Percentiles rank a stretch among this genome's conserved stretches.
Evolutionary conservation across 805 yeast species (phyloP).

Genomic region (Ogataea glucozyma): DNA sequence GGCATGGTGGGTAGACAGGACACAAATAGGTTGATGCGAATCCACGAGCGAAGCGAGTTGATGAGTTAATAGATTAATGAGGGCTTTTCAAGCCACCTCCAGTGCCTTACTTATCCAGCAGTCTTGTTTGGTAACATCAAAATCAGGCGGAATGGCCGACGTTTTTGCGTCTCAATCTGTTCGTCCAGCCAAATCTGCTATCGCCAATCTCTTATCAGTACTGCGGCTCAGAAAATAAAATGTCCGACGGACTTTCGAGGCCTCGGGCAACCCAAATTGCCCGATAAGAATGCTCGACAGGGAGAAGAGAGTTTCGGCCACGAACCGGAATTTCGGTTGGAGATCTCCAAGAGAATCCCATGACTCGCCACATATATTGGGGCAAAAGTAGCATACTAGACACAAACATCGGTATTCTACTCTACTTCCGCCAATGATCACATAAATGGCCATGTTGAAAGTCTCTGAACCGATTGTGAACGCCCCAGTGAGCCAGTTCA

Average conservation of each 20-base stretch:
- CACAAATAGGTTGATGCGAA: no score
- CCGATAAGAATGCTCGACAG: background rate
- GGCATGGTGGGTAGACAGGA: no score
- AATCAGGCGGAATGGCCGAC: no score
- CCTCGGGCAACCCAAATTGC: conserved; percentile 1
- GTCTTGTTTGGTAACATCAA: no score
- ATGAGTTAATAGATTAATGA: no score
- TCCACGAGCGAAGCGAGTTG: no score
- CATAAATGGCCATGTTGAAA: conserved; percentile 3
- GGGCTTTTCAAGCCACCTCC: no score
- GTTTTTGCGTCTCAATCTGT: background rate
- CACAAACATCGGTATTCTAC: no score
- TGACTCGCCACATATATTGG: no score
- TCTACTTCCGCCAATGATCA: no score
- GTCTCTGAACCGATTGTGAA: conserved; percentile 1
- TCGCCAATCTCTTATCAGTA: conserved; percentile 4
- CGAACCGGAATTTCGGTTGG: background rate
- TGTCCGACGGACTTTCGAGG: conserved; percentile 6
- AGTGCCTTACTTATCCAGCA: no score
- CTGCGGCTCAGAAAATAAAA: conserved; percentile 6
- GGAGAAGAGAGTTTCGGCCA: background rate
- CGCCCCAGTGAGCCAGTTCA: conserved; percentile 13
- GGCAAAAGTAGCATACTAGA: no score
- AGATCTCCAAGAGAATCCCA: background rate
- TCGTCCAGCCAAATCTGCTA: background rate